Evolutionary conservation across 2,329 filamentous ascomycete species (phyloP).

Genomic region (Alternaria sp.): DNA sequence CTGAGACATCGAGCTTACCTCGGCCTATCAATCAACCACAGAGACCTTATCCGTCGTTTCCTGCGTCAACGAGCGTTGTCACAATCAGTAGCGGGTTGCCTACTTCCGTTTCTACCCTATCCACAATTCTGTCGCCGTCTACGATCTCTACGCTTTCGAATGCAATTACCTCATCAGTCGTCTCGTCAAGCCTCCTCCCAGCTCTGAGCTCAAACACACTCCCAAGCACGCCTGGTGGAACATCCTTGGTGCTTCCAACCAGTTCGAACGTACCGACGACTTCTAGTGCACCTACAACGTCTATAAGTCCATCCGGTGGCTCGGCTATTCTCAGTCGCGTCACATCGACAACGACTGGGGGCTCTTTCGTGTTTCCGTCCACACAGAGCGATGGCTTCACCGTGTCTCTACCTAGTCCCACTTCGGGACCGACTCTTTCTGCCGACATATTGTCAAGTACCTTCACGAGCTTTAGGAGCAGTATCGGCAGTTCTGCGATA

Average conservation of each 20-base stretch:
- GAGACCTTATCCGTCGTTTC: slow-evolving; percentile 7
- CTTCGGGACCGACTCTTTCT: neutral
- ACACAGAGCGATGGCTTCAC: neutral
- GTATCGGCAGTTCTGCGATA: neutral
- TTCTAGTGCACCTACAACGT: neutral
- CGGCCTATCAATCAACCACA: slow-evolving; percentile 8
- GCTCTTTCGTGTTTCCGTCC: neutral
- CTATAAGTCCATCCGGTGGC: neutral
- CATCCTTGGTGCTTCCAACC: neutral
- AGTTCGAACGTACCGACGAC: neutral
- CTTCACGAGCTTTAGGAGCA: neutral
- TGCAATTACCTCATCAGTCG: neutral
- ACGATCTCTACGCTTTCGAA: neutral
- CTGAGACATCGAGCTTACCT: neutral
- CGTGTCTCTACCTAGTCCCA: neutral
- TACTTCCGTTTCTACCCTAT: neutral
- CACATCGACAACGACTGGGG: neutral
- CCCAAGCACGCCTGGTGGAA: neutral
- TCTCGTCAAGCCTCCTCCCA: neutral
- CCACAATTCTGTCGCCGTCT: neutral
- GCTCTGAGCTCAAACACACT: neutral
- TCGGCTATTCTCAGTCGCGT: neutral
- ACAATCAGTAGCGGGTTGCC: neutral
- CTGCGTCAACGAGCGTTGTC: neutral
- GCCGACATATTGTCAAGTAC: neutral